Evolutionary conservation across 2,329 filamentous ascomycete genomes (phyloP), one percentile per base, ranked within the genome.

Genomic region (Pseudogymnoascus sp.): DNA sequence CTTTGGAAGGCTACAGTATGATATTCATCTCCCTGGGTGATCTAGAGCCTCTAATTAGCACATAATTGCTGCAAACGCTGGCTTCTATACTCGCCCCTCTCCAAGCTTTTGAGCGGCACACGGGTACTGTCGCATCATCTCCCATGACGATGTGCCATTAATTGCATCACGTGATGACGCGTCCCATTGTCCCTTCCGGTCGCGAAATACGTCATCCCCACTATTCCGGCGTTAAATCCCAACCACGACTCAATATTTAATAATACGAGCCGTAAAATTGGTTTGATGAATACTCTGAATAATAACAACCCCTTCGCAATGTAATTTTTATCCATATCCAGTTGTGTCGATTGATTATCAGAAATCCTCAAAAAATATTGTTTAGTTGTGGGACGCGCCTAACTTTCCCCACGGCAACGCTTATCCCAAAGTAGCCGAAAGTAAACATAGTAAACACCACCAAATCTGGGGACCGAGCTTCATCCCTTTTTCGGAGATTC

Each of bases 401-500:
- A 52, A 52, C 45, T 52, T 52, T 52, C 45, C 45, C 45, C 45
- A 52, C 45, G 45, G 45, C 45, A 52, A 52, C 45, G 45, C 45
- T 52, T 52, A 33, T 28, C 45, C 45, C 45, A 52, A 30, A 30
- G 45, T 52, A 52, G 45, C 45, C 45, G 45, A 52, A 33, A 30
- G 45, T 52, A 52, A 52, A 52, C 45, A 52, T 9, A 52, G 45
- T 33, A 52, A 52, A 52, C 45, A 52, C 42, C 25, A 30, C 25
- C 25, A 52, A 52, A 52, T 52, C 45, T 52, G 45, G 45, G 25
- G 45, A 52, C 45, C 45, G 45, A 52, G 45, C 45, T 52, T 52
- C 45, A 52, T 52, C 45, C 45, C 45, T n/a, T 52, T 52, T 52
- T 52, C n/a, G 45, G 45, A 52, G 45, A 52, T 52, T 52, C 45